Percentiles rank a stretch among this genome's conserved stretches.
Conservation (phyloP, 1,284 basidiomycete species). For the Ceratobasidium sp. region DNA sequence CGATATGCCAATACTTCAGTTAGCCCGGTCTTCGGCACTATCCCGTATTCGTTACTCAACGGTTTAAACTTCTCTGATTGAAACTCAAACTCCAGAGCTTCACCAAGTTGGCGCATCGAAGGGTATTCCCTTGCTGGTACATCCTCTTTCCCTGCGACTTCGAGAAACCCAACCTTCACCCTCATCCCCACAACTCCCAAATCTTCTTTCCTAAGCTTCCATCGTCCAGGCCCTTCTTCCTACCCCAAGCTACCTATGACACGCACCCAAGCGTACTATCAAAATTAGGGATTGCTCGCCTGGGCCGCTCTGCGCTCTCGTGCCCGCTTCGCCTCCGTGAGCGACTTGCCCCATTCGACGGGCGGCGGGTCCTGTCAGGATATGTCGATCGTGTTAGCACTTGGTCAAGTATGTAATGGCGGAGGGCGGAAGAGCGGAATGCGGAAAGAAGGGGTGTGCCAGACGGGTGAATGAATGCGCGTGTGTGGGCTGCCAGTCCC, state of each 20-base stretch:
- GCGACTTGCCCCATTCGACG: conserved; percentile 44
- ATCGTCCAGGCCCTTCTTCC: conserved; percentile 6
- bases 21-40: background rate
- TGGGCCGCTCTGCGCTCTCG: conserved; percentile 37
- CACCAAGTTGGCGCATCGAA: background rate
- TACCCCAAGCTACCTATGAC: background rate
- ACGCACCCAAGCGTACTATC: background rate
- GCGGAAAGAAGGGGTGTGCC: background rate
- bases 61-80: conserved; percentile 14
- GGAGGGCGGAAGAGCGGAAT: conserved; percentile 26
- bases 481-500: conserved; percentile 17
- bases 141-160: background rate
- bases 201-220: conserved; percentile 17
- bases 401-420: conserved; percentile 9
- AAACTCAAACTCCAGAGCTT: conserved; percentile 16
- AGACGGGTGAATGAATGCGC: conserved; percentile 31
- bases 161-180: background rate
- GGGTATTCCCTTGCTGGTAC: background rate
- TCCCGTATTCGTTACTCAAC: conserved; percentile 14
- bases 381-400: conserved; percentile 9
- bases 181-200: background rate
- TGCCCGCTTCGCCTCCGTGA: conserved; percentile 39
- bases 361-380: conserved; percentile 33
- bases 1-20: background rate
- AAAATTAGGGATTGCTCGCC: conserved; percentile 23